Evolutionary conservation across 352 stramenopile genomes (phyloP), one percentile per base, ranked within the genome.

Genomic region (Plasmopara muralis): DNA sequence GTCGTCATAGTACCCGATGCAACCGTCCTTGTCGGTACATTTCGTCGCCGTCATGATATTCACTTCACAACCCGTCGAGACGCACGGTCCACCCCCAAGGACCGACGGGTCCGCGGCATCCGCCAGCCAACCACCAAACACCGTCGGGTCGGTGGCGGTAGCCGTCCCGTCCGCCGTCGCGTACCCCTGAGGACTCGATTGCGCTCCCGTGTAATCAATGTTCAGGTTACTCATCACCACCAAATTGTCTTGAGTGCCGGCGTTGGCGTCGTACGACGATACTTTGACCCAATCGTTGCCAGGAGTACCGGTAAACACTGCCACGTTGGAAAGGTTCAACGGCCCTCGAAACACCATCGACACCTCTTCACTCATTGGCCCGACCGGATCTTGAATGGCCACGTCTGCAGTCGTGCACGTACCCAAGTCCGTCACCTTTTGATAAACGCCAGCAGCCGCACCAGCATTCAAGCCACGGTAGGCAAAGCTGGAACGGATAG

Each of bases 21-120:
- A 90, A 5, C 56, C 59, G 18, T 64, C 60, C 5, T 72, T 46
- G 6, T 73, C 64, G 1, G 37, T 62, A 44, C 74, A 86, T 56
- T 74, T 80, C n/a, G 65, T 77, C 31, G 42, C 51, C 5, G 66
- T 73, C 77, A 89, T 83, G 62, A 89, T 87, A 70, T 89, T 87
- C 0, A 89, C 72, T 30, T 87, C 79, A 4, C 71, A 78, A 52
- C 77, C 79, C 2, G 79, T 89, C 15, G 66, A 59, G 13, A 87
- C 54, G 34, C 79, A 81, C 0, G 72, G 66, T 12, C 79, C 79
- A 4, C 66, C 74, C 43, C 62, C 71, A 4, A 43, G 55, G 18
- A 70, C 57, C 5, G 53, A 64, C 35, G 70, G 60, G 55, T 82
- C 57, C 9, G 70, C 73, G 2, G 79, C 79, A 38, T 87, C 79